Evolutionary conservation across 495 filamentous ascomycete species (phyloP).

Genomic region (Talaromyces stipitatus): DNA sequence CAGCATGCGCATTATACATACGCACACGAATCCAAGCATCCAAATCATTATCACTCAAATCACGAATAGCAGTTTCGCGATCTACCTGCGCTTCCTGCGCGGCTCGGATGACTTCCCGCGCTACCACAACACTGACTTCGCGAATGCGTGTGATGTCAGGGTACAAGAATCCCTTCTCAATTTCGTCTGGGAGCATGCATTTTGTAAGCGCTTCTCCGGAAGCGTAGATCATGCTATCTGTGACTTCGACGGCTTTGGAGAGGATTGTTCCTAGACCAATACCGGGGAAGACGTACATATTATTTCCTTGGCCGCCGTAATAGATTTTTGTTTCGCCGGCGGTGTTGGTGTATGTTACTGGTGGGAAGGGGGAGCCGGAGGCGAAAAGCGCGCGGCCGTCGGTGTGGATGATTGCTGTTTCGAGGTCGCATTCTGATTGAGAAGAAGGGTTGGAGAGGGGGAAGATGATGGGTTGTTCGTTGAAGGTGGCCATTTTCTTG

Average conservation of each 20-base stretch:
- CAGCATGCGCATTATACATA: conserved; percentile 72
- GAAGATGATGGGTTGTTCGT: conserved; percentile 81
- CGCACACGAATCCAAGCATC: conserved; percentile 70
- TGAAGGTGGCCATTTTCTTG: conserved; percentile 73
- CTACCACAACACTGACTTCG: conserved; percentile 80
- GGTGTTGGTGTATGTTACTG: conserved; percentile 50
- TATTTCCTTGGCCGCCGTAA: conserved; percentile 87
- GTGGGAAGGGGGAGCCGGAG: conserved; percentile 86
- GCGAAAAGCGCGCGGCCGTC: conserved; percentile 89
- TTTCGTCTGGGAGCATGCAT: conserved; percentile 71
- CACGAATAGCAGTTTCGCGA: conserved; percentile 62
- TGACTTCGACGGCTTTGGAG: conserved; percentile 78
- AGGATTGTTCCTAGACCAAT: conserved; percentile 94
- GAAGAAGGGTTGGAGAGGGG: conserved; percentile 88
- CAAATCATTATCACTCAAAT: conserved; percentile 67
- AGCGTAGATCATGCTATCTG: conserved; percentile 90
- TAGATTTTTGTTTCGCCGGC: conserved; percentile 59
- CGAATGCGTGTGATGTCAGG: conserved; percentile 89
- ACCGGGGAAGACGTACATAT: conserved; percentile 96
- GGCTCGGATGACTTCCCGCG: conserved; percentile 86
- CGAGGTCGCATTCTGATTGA: conserved; percentile 96
- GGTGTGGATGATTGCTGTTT: conserved; percentile 82
- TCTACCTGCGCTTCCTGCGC: conserved; percentile 78
- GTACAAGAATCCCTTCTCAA: conserved; percentile 78
- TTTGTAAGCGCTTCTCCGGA: conserved; percentile 75